Evolutionary conservation across 192 early-diverging fungal genomes (phyloP).

Genomic region (Phycomyces nitens): DNA sequence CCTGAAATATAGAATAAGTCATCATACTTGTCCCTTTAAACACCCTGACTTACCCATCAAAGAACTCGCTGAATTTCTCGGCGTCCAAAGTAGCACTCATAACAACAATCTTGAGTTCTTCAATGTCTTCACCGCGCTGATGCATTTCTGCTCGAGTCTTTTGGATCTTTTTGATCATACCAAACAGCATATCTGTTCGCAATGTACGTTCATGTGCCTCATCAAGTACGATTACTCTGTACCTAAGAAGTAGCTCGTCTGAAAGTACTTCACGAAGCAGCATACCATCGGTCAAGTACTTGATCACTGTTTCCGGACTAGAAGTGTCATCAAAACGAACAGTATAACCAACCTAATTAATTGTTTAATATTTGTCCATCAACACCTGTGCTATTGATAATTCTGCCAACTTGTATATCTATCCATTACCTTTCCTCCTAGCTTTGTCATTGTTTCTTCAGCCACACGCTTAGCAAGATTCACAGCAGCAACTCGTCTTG

Average conservation of each 20-base stretch:
- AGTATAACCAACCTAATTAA: slow-evolving; percentile 82
- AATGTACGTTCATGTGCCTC: slow-evolving; percentile 98
- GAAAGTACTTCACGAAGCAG: slow-evolving; percentile 86
- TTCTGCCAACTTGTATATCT: background rate
- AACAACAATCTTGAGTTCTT: slow-evolving; percentile 84
- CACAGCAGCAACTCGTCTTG: slow-evolving; percentile 81
- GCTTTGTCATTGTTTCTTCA: slow-evolving; percentile 68
- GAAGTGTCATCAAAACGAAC: slow-evolving; percentile 96
- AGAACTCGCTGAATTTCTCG: slow-evolving; percentile 87
- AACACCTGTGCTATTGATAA: background rate
- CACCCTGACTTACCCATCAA: slow-evolving; percentile 58
- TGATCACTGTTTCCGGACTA: slow-evolving; percentile 71
- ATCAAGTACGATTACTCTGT: slow-evolving; percentile 88
- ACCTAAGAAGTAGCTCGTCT: slow-evolving; percentile 71
- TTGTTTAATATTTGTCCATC: background rate
- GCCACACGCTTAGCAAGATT: slow-evolving; percentile 76
- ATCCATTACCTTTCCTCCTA: slow-evolving; percentile 48
- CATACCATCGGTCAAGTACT: slow-evolving; percentile 97
- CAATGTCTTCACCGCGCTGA: slow-evolving; percentile 34
- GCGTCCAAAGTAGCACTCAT: slow-evolving; percentile 98
- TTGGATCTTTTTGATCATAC: slow-evolving; percentile 89
- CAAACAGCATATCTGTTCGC: slow-evolving; percentile 95
- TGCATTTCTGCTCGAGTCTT: slow-evolving; percentile 52
- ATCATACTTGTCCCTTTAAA: background rate
- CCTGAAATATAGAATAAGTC: slow-evolving; percentile 26